These are phyloP conservation scores for Leccinum discolor DNA, from an alignment of 1,284 basidiomycete genomes.

Conservation along the genomic window DNA sequence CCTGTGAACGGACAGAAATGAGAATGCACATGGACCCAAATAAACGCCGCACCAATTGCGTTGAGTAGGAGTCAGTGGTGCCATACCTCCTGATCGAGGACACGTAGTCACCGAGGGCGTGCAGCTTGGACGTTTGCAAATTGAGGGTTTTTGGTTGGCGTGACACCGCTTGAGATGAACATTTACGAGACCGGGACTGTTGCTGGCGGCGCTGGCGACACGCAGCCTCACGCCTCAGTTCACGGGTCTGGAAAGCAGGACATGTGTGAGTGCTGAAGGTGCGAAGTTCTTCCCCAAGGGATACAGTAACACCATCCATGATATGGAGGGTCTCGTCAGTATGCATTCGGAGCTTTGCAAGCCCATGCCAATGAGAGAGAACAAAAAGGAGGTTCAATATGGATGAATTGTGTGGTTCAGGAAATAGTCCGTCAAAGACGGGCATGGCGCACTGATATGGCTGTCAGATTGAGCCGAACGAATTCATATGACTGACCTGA, in stretches of 20 bases:
- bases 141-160: background rate
- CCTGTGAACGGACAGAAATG: background rate
- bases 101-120: background rate
- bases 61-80: background rate
- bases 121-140: background rate
- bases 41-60: background rate
- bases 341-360: background rate
- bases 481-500: background rate
- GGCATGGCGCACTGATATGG: background rate
- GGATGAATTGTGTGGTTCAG: background rate
- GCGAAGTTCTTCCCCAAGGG: background rate
- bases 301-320: background rate
- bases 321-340: background rate
- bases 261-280: background rate
- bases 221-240: background rate
- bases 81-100: background rate
- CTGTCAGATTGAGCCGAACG: background rate
- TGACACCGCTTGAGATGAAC: background rate
- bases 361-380: background rate
- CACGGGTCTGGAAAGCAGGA: background rate
- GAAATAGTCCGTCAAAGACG: accelerated
- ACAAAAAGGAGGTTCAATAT: background rate
- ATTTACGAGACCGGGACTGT: background rate
- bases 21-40: background rate
- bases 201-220: background rate